Base-by-base conservation (phyloP, 257 asterid genomes). In the Coffea canephora region DNA sequence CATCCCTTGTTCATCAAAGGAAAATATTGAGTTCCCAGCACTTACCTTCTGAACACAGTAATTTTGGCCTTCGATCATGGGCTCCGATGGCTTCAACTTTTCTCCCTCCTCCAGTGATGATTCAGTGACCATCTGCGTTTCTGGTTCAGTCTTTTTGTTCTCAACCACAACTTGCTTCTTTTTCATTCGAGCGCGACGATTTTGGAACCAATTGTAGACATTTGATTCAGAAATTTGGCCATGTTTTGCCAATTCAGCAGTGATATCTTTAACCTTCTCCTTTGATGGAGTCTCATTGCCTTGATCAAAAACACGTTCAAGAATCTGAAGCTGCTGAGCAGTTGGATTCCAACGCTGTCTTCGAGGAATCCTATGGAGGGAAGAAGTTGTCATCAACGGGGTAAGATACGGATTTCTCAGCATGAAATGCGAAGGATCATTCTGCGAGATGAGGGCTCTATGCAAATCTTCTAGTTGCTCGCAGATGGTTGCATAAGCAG, bases 401-500 rank as follows among this genome's bases (percentile, higher is more conserved):
- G 18, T n/a, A 39, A 39, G 73, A 55, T 77, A 73, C 19, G 72
- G 81, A 71, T 48, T 73, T 6, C 77, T 71, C 2, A 45, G 41
- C 73, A 62, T 34, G 31, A 67, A 18, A 19, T 46, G 66, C 84
- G 91, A 89, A 34, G 87, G 93, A 85, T 94, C 92, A 79, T 78
- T 84, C 19, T 84, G 91, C n/a, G 96, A 85, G 25, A 91, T 87
- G 79, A 91, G 91, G 73, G 96, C 86, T 84, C 86, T 88, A 23
- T 92, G 96, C 85, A 92, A 76, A 49, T 91, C 91, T 46, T 90
- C 93, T 65, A 95, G 98, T 78, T 91, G 97, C 64, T 93, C 96
- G 61, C 94, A 89, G 74, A 95, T 94, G 80, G 93, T 85, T 79
- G 91, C 90, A 76, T 91, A 95, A 12, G 89, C 97, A 0, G 96